Evolutionary conservation across 495 filamentous ascomycete species (phyloP), one percentile per base, ranked within the genome.

Genomic region (Penicillium samsonianum): DNA sequence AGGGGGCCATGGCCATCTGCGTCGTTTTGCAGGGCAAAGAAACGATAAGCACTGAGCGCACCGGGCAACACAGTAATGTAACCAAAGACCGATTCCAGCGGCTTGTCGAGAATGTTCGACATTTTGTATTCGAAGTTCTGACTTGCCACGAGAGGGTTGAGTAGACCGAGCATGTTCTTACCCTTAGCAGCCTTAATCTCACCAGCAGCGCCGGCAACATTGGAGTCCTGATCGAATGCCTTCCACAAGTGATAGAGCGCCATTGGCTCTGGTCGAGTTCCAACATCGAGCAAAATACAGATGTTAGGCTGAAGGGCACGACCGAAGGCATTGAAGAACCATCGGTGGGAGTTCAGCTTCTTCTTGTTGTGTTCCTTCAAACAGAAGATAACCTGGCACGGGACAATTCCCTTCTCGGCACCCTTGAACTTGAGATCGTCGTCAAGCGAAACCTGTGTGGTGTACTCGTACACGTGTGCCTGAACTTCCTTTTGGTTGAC

Each of bases 41-140:
- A 99, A 28, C 95, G 84, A 67, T 99, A 99, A 8, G 95, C 95
- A 70, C 88, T 92, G 45, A 99, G 80, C 5, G 95, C 95, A 65
- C 95, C 95, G 2, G 95, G 95, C 48, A 98, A 73, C 67, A 98
- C 95, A 20, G 95, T 97, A 61, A 98, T 98, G 65, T 98, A 98
- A 4, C 95, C 95, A 66, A 99, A 98, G 2, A 97, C 95, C 2
- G 88, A 92, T 72, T 99, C 95, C 22, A 99, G 77, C 4, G 95
- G 95, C 72, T 98, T 98, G 68, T 99, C 95, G 25, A 99, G 79
- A 65, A 99, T 99, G 59, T 98, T 99, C 7, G 90, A 96, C 93
- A 98, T 96, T 77, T 99, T 99, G 80, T 99, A 99, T 73, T 99
- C 95, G 64, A 98, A 99, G 65, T 99, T 98, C 71, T 99, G 95